Evolutionary conservation across 2,329 filamentous ascomycete species (phyloP), one percentile per base, ranked within the genome.

Genomic region (Colletotrichum caudatum): DNA sequence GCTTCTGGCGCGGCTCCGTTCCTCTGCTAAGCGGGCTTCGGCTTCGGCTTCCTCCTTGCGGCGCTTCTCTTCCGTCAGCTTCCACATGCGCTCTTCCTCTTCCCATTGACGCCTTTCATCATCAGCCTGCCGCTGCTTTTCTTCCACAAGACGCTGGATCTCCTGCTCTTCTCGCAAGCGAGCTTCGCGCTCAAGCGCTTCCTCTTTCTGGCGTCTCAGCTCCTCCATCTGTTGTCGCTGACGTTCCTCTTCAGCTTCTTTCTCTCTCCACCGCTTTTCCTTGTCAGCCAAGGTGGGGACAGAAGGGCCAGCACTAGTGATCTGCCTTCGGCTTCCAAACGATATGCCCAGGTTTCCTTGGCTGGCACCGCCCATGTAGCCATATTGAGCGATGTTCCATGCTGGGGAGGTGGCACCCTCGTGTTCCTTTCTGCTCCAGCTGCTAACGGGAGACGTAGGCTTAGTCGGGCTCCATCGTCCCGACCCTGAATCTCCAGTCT

Each of bases 301-400:
- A 57, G 88, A 81, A 6, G 96, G 96, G 41, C 90, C 87, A 18
- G 94, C 89, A 76, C 88, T 94, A 11, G 95, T 98, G 79, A 99
- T 98, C 82, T 99, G 96, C 72, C 96, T 90, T 76, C 95, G 90
- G 23, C 92, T 94, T 67, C 96, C 96, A 81, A 98, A 98, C 14
- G 93, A 90, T 76, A 99, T 94, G 23, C 96, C 96, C 73, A 98
- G 90, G 77, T 97, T 98, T 3, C 94, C 95, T 80, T 99, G 96
- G 78, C 94, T 98, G 35, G 96, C 96, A 60, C 96, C 96, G 69
- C 96, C 96, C 92, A 98, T 96, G 82, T 98, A 99, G 9, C 96
- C 95, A 79, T 99, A 99, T 80, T 99, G 96, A 69, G 95, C 93
- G 76, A 98, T 98, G 79, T 98, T 99, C 96, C 96, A 99, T 1